Evolutionary conservation across 2,329 filamentous ascomycete genomes (phyloP), one percentile per base, ranked within the genome.

Genomic region (Aureobasidium sp.): DNA sequence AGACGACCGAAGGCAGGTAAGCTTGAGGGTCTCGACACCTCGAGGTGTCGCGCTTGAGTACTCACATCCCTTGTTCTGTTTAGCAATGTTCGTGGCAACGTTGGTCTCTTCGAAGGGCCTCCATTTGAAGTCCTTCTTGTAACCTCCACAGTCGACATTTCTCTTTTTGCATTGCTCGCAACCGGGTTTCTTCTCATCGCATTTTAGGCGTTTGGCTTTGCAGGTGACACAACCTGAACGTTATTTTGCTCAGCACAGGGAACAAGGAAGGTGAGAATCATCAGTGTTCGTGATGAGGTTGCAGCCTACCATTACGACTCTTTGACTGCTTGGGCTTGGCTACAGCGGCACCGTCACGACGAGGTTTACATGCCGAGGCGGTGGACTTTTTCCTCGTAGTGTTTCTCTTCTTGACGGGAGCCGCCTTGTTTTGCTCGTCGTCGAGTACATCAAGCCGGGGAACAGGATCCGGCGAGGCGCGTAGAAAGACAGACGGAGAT

Each of bases 81-180:
- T 81, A 43, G 68, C 68, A 27, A 68, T 65, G 64, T 79, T 81
- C 54, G 73, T 73, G 21, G 73, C 72, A 64, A 84, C 77, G 59
- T 75, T 84, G 49, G 81, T 79, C 65, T 88, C 85, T 67, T 86
- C 84, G 66, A 88, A 88, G 0, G 84, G 80, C 57, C 84, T 78
- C 86, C 86, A 89, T 77, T 89, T 88, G 74, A 88, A 89, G 70
- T 87, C 84, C 70, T 87, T 89, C 71, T 84, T 87, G 73, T 89
- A 89, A 37, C 86, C 86, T 61, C 85, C 86, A 69, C 86, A 89
- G 3, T 75, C 70, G 23, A 89, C 85, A 64, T 81, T 84, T 57
- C 86, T 78, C 66, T 82, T 82, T 47, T 82, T 77, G 69, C 86
- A 88, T 74, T 88, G 85, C 61, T 82, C 77, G 67, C 86, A 88